phyloP scores from a whole-genome alignment of 2,329 filamentous ascomycete genomes.

The Colletotrichum tabaci region DNA sequence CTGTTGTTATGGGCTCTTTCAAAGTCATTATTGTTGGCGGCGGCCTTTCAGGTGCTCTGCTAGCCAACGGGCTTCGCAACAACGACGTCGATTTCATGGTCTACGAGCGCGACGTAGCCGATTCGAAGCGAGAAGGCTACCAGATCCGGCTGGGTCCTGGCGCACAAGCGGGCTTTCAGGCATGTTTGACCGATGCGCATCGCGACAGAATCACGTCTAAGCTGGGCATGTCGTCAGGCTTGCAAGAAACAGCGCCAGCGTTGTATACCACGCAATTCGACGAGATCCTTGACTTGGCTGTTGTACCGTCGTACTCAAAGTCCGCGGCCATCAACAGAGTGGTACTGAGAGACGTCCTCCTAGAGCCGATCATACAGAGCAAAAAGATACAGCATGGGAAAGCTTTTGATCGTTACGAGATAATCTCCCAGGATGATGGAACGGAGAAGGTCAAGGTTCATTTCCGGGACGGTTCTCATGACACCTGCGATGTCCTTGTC shows the following conservation, averaged over 20 bases:
- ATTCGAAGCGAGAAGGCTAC: slow-evolving; percentile 14
- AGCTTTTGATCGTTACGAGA: too few relatives aligned
- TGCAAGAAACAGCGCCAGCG: slow-evolving; percentile 4
- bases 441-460: too few relatives aligned
- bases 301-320: slow-evolving; percentile 4
- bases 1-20: background rate
- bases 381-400: too few relatives aligned
- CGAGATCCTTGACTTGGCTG: slow-evolving; percentile 11
- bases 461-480: too few relatives aligned
- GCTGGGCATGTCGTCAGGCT: slow-evolving; percentile 2
- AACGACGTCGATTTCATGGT: background rate
- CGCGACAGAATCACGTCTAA: background rate
- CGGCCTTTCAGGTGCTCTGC: slow-evolving; percentile 10
- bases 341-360: slow-evolving; percentile 5
- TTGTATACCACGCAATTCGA: slow-evolving; percentile 16
- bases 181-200: background rate
- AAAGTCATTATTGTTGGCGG: slow-evolving; percentile 13
- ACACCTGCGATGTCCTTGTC: too few relatives aligned
- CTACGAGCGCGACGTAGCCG: slow-evolving; percentile 10
- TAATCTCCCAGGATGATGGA: too few relatives aligned
- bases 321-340: slow-evolving; percentile 21
- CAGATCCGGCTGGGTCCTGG: slow-evolving; percentile 20
- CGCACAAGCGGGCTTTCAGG: slow-evolving; percentile 2
- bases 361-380: background rate
- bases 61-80: slow-evolving; percentile 23